Evolutionary conservation across 129 eudicot species (phyloP).

Genomic region (Tagetes erecta): DNA sequence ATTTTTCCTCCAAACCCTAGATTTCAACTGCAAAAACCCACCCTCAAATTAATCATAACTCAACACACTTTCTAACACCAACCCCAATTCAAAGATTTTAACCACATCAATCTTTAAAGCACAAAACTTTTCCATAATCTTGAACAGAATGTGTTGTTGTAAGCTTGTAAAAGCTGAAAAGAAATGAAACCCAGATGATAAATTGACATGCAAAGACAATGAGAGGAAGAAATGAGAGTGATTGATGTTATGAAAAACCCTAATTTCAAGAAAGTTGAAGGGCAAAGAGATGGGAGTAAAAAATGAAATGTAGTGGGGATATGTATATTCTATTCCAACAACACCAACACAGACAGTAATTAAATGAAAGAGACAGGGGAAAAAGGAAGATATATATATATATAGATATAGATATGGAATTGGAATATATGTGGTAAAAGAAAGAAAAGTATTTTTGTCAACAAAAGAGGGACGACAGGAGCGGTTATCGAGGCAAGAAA

Average conservation of each 20-base stretch:
- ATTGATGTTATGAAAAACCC: slow-evolving; percentile 25
- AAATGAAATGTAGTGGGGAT: slow-evolving; percentile 7
- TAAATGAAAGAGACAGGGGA: slow-evolving; percentile 27
- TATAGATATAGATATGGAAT: slow-evolving; percentile 15
- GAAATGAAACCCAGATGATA: slow-evolving; percentile 25
- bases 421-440: slow-evolving; percentile 15
- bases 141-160: slow-evolving; percentile 12
- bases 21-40: slow-evolving; percentile 25
- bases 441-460: slow-evolving; percentile 18
- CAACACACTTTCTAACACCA: not conserved
- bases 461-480: slow-evolving; percentile 38
- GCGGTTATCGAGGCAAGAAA: slow-evolving; percentile 29
- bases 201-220: slow-evolving; percentile 43
- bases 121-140: slow-evolving; percentile 2
- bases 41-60: slow-evolving; percentile 10
- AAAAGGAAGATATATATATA: slow-evolving; percentile 27
- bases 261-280: slow-evolving; percentile 28
- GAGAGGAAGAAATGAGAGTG: slow-evolving; percentile 11
- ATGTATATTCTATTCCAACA: slow-evolving; percentile 5
- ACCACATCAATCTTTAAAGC: slow-evolving; percentile 11
- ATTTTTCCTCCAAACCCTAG: slow-evolving; percentile 38
- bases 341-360: slow-evolving; percentile 12
- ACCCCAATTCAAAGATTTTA: not conserved
- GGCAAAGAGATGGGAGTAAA: slow-evolving; percentile 30
- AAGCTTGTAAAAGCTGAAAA: not conserved